Evolutionary conservation across 2,329 filamentous ascomycete genomes (phyloP), one percentile per base, ranked within the genome.

Genomic region (Penicillium digitatum): DNA sequence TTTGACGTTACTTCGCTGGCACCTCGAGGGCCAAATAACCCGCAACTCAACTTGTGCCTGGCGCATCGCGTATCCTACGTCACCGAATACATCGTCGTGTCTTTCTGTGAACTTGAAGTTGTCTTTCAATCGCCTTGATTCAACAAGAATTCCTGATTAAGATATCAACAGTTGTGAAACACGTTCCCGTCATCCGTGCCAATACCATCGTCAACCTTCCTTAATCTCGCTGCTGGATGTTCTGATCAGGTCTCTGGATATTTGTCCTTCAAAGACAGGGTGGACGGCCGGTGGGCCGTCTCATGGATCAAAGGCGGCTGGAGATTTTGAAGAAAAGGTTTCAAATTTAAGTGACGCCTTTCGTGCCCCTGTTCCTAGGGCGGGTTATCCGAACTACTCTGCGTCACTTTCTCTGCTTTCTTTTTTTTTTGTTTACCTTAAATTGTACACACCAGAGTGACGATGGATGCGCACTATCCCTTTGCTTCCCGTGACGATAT

Each of bases 401-500:
- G 5, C 45, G 45, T 29, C 20, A 18, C 24, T 29, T 29, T 18
- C 10, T 38, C 9, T 40, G 16, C n/a, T 49, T 42, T 34, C 9
- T 32, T 20, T 12, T n/a, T 32, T 48, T 29, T 18, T n/a, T 48
- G 24, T 18, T n/a, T 1, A 27, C 12, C n/a, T 29, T 40, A 20
- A 35, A 14, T 20, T 29, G 5, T n/a, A 11, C 35, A 37, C 6
- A 42, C 14, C 10, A n/a, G 20, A 48, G 24, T 49, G 40, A 55
- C 58, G 60, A 86, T 86, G 84, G 83, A 86, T 79, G 81, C 82
- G 62, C 82, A 85, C 74, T 84, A 79, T 70, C 78, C 80, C 57
- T 84, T 86, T 73, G 83, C 82, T 62, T 84, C 84, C 62, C 81
- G 79, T 71, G 82, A 83, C 75, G 84, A 87, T 70, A 76, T 84